Percentiles rank a stretch among this genome's conserved stretches.
Conservation (phyloP, 495 filamentous ascomycete species). For the Viridothelium virens region DNA sequence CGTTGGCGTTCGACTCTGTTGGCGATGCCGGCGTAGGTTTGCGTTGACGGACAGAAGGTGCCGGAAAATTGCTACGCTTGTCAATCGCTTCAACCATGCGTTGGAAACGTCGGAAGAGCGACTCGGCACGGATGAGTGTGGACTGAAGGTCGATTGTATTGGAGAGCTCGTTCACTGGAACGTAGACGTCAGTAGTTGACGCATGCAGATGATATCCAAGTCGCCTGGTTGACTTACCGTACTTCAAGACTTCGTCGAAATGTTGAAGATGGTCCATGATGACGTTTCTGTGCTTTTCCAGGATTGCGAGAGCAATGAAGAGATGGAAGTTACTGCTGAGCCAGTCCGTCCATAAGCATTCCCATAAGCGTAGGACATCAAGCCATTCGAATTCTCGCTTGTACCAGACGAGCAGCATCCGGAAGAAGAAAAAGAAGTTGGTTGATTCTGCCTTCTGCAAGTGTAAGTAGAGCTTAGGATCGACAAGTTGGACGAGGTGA, state of each 20-base stretch:
- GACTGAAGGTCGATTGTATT: slow-evolving; percentile 82
- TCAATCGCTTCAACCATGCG: slow-evolving; percentile 81
- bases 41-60: slow-evolving; percentile 51
- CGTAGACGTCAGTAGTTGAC: not conserved
- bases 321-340: slow-evolving; percentile 82
- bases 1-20: not conserved
- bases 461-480: slow-evolving; percentile 86
- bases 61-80: slow-evolving; percentile 73
- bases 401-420: slow-evolving; percentile 97
- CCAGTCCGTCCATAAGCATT: slow-evolving; percentile 90
- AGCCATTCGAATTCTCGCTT: slow-evolving; percentile 91
- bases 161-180: slow-evolving; percentile 81
- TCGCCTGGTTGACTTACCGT: slow-evolving; percentile 50
- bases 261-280: slow-evolving; percentile 91
- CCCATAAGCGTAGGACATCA: slow-evolving; percentile 84
- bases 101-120: slow-evolving; percentile 79
- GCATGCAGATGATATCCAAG: not conserved
- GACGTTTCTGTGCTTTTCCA: slow-evolving; percentile 90
- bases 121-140: slow-evolving; percentile 78
- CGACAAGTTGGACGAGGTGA: slow-evolving; percentile 91
- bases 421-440: slow-evolving; percentile 99
- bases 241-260: slow-evolving; percentile 97
- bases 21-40: slow-evolving; percentile 25
- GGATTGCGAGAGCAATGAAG: slow-evolving; percentile 84
- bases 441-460: slow-evolving; percentile 84